Percentiles rank a stretch among this genome's conserved stretches.
Conservation (phyloP, 2,329 filamentous ascomycete genomes). For the Penicillium brevicompactum region DNA sequence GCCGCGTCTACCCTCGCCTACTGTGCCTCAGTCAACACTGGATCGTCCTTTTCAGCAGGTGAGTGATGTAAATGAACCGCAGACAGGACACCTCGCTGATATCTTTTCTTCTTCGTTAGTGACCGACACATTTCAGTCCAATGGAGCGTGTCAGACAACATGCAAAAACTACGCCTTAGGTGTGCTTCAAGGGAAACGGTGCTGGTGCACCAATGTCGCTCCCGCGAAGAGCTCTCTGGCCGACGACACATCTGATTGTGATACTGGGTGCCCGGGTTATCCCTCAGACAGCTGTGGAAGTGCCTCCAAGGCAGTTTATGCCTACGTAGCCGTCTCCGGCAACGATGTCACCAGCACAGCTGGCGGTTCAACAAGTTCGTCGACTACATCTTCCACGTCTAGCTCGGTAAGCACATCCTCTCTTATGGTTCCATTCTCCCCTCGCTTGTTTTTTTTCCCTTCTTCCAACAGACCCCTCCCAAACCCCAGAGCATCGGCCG, state of each 20-base stretch:
- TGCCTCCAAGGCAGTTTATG: slow-evolving; percentile 41
- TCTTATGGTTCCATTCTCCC: not conserved
- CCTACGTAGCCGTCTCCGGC: slow-evolving; percentile 43
- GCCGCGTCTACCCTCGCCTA: slow-evolving; percentile 35
- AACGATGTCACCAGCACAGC: slow-evolving; percentile 38
- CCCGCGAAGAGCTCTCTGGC: slow-evolving; percentile 39
- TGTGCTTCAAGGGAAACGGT: slow-evolving; percentile 48
- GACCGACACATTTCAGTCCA: slow-evolving; percentile 46
- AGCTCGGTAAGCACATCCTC: slow-evolving; percentile 28
- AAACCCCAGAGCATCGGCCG: not conserved
- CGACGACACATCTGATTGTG: slow-evolving; percentile 36
- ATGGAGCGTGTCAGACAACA: slow-evolving; percentile 44
- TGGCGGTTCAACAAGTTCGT: slow-evolving; percentile 17
- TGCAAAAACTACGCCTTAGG: slow-evolving; percentile 50
- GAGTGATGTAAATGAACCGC: slow-evolving; percentile 22
- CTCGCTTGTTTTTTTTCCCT: slow-evolving; percentile 9
- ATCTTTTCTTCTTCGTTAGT: slow-evolving; percentile 29
- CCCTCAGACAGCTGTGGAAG: slow-evolving; percentile 49
- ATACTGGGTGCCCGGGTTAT: slow-evolving; percentile 49
- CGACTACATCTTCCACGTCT: slow-evolving; percentile 22
- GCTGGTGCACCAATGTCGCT: slow-evolving; percentile 53
- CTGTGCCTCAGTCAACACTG: slow-evolving; percentile 51
- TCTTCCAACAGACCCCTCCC: not conserved
- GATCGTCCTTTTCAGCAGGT: slow-evolving; percentile 39
- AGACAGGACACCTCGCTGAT: slow-evolving; percentile 7